Percentiles rank a stretch among this genome's conserved stretches.
phyloP scores from a whole-genome alignment of 805 yeast species.

The Spathaspora girioi region DNA sequence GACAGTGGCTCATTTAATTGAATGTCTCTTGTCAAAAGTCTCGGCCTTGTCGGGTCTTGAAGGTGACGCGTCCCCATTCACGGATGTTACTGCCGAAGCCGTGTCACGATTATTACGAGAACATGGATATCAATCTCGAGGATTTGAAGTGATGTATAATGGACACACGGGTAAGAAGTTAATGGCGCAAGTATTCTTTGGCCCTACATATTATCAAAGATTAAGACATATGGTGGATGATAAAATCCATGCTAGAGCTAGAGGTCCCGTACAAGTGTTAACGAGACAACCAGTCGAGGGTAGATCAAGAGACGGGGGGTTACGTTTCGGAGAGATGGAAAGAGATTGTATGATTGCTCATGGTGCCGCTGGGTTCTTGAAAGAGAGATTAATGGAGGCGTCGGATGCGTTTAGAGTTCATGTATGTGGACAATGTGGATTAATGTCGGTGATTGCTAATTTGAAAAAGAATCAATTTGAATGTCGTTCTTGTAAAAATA shows the following conservation, averaged over 20 bases:
- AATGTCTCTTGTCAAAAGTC: constrained; percentile 93
- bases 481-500: constrained; percentile 97
- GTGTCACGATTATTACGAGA: constrained; percentile 88
- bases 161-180: constrained; percentile 98
- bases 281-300: constrained; percentile 99
- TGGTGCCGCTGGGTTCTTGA: constrained; percentile 97
- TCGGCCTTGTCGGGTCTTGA: constrained; percentile 93
- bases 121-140: constrained; percentile 96
- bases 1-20: constrained; percentile 99
- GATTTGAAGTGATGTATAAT: constrained; percentile 97
- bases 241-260: constrained; percentile 97
- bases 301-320: constrained; percentile 98
- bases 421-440: constrained; percentile 96
- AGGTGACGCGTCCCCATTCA: constrained; percentile 99
- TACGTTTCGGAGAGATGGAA: constrained; percentile 99
- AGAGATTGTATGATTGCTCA: constrained; percentile 99
- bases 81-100: constrained; percentile 97
- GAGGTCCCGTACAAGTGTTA: constrained; percentile 97
- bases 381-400: constrained; percentile 97
- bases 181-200: constrained; percentile 98
- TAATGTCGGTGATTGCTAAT: constrained; percentile 97
- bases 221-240: constrained; percentile 99
- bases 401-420: constrained; percentile 98
- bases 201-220: constrained; percentile 99
- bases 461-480: constrained; percentile 96